These are phyloP conservation scores for Pholiota adiposa DNA, from an alignment of 1,284 basidiomycete species.

Conservation along the genomic window DNA sequence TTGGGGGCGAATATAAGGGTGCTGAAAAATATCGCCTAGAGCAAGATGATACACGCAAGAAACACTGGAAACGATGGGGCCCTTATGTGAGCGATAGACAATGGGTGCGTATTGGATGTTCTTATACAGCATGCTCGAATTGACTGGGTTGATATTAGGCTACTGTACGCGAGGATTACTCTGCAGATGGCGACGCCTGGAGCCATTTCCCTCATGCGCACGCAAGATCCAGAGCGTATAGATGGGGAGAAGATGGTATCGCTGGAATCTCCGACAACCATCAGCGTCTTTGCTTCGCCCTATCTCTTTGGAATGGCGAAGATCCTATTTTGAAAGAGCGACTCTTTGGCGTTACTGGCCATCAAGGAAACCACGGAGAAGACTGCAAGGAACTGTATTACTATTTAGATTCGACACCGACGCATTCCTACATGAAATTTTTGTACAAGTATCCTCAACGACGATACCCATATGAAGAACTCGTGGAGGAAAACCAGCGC, in stretches of 20 bases:
- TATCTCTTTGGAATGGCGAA: constrained; percentile 94
- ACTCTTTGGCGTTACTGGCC: constrained; percentile 92
- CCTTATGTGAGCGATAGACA: constrained; percentile 97
- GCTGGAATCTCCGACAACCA: constrained; percentile 97
- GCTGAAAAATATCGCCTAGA: constrained; percentile 74
- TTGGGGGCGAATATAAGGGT: constrained; percentile 66
- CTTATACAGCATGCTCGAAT: not conserved
- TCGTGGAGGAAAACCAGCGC: constrained; percentile 85
- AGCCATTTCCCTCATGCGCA: constrained; percentile 97
- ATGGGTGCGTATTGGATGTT: constrained; percentile 71
- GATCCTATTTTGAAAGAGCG: constrained; percentile 97
- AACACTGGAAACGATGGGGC: constrained; percentile 99
- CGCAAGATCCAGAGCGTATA: constrained; percentile 91
- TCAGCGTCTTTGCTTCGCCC: constrained; percentile 87
- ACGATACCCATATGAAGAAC: constrained; percentile 91
- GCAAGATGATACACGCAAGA: constrained; percentile 66
- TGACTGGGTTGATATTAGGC: constrained; percentile 55
- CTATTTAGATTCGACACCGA: constrained; percentile 97
- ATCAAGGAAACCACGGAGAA: constrained; percentile 98
- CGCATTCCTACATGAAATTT: constrained; percentile 99
- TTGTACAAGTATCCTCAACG: constrained; percentile 98
- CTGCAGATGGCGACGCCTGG: constrained; percentile 96
- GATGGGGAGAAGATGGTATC: constrained; percentile 99
- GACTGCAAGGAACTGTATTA: constrained; percentile 99
- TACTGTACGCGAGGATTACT: constrained; percentile 98